Base-by-base conservation (phyloP, 192 early-diverging fungal species). In the Dissophora globulifera region DNA sequence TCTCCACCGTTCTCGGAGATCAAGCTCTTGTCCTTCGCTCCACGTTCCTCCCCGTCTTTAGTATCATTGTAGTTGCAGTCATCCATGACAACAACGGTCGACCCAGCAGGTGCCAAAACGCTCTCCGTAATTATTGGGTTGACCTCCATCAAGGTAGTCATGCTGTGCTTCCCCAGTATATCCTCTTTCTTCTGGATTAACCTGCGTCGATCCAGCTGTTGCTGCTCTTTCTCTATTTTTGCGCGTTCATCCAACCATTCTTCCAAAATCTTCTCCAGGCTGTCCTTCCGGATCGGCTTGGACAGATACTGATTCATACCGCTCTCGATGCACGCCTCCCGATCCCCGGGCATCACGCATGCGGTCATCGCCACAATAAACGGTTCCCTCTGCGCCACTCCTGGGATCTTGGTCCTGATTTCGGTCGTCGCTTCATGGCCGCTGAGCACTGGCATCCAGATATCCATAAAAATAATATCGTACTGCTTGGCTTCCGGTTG, bases 261-360 rank as follows among this genome's bases (percentile, higher is more conserved):
- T 13, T 62, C 72, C 23, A 76, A 33, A n/a, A 62, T 67, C 26
- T 40, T 46, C n/a, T 50, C 51, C 6, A 84, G 38, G 30, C 82
- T 81, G 50, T 84, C 81, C 49, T 84, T 84, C 43, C 68, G 58
- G 12, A 81, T 68, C 3, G 83, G 83, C 29, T 85, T 85, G 46
- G 79, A 79, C 0, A 85, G 76, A 54, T 81, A 85, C 6, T 67
- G 79, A 55, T 85, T 85, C 83, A 85, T 85, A 2, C 83, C 83
- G 12, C 62, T 80, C 42, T 54, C 79, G 10, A 81, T 59, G 58
- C 79, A 81, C 25, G 60, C 63, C 33, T 76, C 66, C 0, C 79
- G 54, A 35, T 81, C 79, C 1, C 67, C 62, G 7, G 66, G 67
- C 72, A 81, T 69, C 25, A 75, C 79, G 61, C 72, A 76, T 5